Base-by-base conservation (phyloP, 2,329 filamentous ascomycete species). In the Pseudopyrenochaeta lycopersici region DNA sequence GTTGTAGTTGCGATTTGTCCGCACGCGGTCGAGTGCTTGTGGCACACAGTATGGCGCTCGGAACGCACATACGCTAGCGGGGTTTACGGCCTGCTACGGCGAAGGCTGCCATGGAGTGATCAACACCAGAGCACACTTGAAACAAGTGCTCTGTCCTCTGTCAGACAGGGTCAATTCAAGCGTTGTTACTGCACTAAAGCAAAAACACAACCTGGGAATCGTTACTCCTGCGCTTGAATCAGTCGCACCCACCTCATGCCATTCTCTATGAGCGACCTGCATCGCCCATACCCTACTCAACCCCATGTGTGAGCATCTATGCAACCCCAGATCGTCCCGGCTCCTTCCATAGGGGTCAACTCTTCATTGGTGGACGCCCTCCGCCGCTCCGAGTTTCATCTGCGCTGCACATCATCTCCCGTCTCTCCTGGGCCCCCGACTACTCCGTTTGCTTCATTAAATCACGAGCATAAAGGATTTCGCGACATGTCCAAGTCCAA, bases 1-100 rank as follows among this genome's bases (percentile, higher is more conserved):
- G 55, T 58, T 46, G 49, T 47, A 41, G 62, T 62, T 51, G 58
- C 62, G 65, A 54, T 52, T 50, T 46, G 61, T 52, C 58, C 43
- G 50, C 43, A 49, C 46, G 21, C 45, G 47, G 45, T 49, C 46
- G 47, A 41, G 48, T 36, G 27, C 30, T 39, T 35, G 42, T 40
- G 23, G 40, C 42, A 35, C 41, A 33, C 40, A 46, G 42, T 27
- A 41, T 36, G 41, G 23, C 17, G 39, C 40, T 11, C 32, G 42
- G 35, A 40, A 40, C 17, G 35, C 48, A 50, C 32, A 17, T n/a
- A 41, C 47, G 20, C 32, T 41, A 35, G 43, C 45, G 29, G 38
- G 38, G 38, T 38, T 38, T 18, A n/a, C 43, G 30, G 30, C 18
- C 43, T 46, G 42, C 12, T 38, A 41, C 36, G 32, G 32, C 31